Evolutionary conservation across 208 protist genomes (phyloP).

Genomic region (Leishmania major): DNA sequence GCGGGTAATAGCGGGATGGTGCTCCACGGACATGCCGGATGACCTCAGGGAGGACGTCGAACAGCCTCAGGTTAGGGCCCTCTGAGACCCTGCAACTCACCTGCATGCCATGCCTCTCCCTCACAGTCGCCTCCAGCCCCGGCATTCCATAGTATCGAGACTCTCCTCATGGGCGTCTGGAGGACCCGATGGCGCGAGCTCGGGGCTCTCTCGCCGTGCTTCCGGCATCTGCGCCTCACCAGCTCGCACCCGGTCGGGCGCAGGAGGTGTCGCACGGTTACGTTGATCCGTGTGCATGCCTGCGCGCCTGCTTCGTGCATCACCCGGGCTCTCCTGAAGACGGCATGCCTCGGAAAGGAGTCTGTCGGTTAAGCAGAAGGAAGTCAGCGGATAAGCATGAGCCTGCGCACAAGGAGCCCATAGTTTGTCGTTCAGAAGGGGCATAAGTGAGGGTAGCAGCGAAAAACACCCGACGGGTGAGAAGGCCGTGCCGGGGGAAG

Average conservation of each 20-base stretch:
- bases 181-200: background rate
- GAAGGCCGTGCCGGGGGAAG: background rate
- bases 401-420: background rate
- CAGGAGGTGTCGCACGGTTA: background rate
- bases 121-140: background rate
- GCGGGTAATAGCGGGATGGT: background rate
- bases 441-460: background rate
- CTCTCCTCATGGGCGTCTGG: background rate
- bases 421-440: background rate
- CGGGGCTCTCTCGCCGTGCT: background rate
- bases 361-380: background rate
- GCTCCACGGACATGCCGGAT: background rate
- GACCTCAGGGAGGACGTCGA: background rate
- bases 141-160: background rate
- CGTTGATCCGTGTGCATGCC: background rate
- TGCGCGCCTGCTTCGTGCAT: background rate
- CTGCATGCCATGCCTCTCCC: background rate
- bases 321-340: background rate
- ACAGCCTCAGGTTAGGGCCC: background rate
- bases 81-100: background rate
- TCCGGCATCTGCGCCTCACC: background rate
- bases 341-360: background rate
- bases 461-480: background rate
- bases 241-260: background rate
- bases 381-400: background rate